These are phyloP conservation scores for Cryptococcus sp. DNA, from an alignment of 1,284 basidiomycete species.

Conservation along the genomic window DNA sequence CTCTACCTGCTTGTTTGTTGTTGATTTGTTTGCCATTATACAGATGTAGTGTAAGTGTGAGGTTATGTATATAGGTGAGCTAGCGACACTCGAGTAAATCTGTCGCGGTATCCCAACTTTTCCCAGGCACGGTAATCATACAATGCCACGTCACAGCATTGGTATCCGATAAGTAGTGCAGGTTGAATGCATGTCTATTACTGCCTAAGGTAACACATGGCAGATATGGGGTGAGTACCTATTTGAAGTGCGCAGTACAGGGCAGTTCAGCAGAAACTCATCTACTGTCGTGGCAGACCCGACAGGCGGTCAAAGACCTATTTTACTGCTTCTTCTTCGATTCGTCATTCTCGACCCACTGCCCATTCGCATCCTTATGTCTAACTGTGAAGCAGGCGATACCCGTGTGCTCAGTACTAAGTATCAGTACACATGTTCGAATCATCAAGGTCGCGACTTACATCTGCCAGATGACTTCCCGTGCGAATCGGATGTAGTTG, in stretches of 20 bases:
- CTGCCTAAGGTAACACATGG: too few species aligned
- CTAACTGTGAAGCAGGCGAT: constrained; percentile 86
- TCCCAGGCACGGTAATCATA: neutral
- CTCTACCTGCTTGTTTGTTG: neutral
- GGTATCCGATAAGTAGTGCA: too few species aligned
- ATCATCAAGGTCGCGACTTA: constrained; percentile 16
- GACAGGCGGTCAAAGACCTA: too few species aligned
- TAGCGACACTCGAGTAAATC: neutral
- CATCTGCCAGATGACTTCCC: constrained; percentile 76
- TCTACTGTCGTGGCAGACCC: too few species aligned
- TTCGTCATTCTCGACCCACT: constrained; percentile 57
- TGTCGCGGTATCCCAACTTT: neutral
- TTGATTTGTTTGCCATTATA: neutral
- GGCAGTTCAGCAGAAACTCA: too few species aligned
- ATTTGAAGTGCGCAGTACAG: too few species aligned
- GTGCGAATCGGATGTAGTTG: constrained; percentile 73
- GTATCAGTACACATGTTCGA: constrained; percentile 1
- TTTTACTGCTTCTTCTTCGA: constrained; percentile 21
- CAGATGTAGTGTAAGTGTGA: too few species aligned
- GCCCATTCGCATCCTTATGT: constrained; percentile 69
- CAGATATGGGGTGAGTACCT: too few species aligned
- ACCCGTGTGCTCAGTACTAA: constrained; percentile 70
- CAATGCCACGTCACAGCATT: neutral
- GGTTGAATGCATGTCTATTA: neutral
- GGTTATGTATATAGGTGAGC: too few species aligned